A percentile compares a stretch with the other conserved stretches of the same genome.
phyloP scores from a whole-genome alignment of 2,329 filamentous ascomycete species.

The Phyllosticta ampelicida region DNA sequence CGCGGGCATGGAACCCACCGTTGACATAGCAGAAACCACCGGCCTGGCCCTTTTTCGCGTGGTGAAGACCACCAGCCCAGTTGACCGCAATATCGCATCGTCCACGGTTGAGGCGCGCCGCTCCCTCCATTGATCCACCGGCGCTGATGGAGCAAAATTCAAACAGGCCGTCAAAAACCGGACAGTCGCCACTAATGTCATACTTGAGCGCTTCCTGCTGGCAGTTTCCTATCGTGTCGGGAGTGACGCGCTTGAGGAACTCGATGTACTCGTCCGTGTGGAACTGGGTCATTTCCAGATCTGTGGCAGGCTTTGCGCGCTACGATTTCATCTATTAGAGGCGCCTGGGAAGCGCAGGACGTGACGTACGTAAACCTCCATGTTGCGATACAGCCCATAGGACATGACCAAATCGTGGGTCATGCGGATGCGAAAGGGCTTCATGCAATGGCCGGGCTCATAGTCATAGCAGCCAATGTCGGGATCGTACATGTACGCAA shows the following conservation, averaged over 20 bases:
- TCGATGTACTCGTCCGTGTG: constrained; percentile 65
- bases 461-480: constrained; percentile 96
- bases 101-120: constrained; percentile 54
- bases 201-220: constrained; percentile 77
- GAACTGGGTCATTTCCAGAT: constrained; percentile 63
- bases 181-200: constrained; percentile 54
- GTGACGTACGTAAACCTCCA: constrained; percentile 90
- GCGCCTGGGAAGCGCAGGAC: constrained; percentile 49
- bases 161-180: constrained; percentile 59
- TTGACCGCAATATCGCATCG: constrained; percentile 57
- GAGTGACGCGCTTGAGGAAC: constrained; percentile 76
- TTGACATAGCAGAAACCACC: constrained; percentile 40
- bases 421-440: constrained; percentile 91
- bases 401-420: constrained; percentile 91
- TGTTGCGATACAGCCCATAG: constrained; percentile 91
- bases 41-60: constrained; percentile 39
- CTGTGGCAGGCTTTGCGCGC: constrained; percentile 43
- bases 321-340: constrained; percentile 8
- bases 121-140: constrained; percentile 60
- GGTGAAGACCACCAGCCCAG: constrained; percentile 40
- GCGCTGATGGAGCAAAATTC: constrained; percentile 62
- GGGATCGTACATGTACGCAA: constrained; percentile 54
- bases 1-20: constrained; percentile 17
- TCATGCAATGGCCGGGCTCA: constrained; percentile 95
- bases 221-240: constrained; percentile 95